A percentile compares a stretch with the other conserved stretches of the same genome.
These are phyloP conservation scores for Pythium aristosporum DNA, from an alignment of 352 stramenopile genomes.

Conservation along the genomic window DNA sequence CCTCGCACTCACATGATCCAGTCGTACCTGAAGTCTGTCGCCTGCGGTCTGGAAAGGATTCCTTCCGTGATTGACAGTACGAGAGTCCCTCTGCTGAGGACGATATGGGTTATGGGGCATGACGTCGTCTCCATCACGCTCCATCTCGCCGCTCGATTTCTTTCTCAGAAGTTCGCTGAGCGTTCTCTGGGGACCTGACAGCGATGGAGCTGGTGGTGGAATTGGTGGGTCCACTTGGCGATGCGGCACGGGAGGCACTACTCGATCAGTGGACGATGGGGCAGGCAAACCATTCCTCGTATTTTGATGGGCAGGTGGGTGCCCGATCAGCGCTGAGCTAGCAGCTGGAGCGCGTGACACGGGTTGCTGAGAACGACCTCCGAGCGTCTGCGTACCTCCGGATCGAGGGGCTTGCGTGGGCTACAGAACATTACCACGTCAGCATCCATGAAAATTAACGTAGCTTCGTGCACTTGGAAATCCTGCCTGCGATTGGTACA, in stretches of 20 bases:
- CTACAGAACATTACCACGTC: not conserved
- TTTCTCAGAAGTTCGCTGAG: conserved; percentile 26
- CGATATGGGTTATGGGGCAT: conserved; percentile 9
- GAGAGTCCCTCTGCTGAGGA: not conserved
- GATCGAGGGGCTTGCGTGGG: not conserved
- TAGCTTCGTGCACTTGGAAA: too few species aligned
- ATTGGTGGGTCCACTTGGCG: not conserved
- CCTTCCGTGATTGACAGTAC: not conserved
- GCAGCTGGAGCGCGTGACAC: not conserved
- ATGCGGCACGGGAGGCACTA: not conserved
- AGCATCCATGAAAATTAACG: too few species aligned
- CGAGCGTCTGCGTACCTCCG: not conserved
- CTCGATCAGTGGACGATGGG: not conserved
- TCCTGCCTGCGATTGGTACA: conserved; percentile 35
- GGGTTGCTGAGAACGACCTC: not conserved
- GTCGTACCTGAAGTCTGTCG: conserved; percentile 41
- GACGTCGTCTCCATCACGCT: conserved; percentile 18
- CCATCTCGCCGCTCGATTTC: conserved; percentile 4
- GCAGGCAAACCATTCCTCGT: too few species aligned
- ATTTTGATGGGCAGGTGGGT: not conserved
- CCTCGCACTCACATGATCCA: too few species aligned
- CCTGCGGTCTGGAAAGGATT: conserved; percentile 76
- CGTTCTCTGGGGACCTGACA: conserved; percentile 13
- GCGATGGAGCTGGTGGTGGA: not conserved
- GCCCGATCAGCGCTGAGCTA: not conserved